Conservation (phyloP, 2,329 filamentous ascomycete genomes). For the Neocatenulostroma microsporum region DNA sequence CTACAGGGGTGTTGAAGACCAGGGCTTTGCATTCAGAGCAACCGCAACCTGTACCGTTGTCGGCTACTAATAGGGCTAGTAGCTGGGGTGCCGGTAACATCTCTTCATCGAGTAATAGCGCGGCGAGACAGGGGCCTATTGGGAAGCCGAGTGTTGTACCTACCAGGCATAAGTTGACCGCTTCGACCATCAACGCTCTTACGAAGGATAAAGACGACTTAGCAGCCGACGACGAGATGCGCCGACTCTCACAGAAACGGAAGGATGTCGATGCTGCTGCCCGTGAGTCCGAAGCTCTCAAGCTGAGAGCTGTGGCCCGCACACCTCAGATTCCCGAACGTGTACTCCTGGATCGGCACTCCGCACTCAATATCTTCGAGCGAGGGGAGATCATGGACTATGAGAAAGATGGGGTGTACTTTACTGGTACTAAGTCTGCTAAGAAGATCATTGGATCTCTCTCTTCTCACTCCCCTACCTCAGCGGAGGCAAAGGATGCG, state of each 20-base stretch:
- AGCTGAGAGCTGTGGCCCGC: slow-evolving; percentile 76
- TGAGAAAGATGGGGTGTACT: slow-evolving; percentile 69
- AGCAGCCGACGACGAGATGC: slow-evolving; percentile 90
- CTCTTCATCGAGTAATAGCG: too few species aligned
- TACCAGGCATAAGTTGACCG: slow-evolving; percentile 6
- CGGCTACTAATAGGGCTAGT: slow-evolving; percentile 16
- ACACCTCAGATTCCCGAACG: slow-evolving; percentile 78
- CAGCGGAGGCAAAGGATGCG: slow-evolving; percentile 33
- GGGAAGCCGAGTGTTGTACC: slow-evolving; percentile 2
- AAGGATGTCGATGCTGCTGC: slow-evolving; percentile 91
- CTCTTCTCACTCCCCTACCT: slow-evolving; percentile 12
- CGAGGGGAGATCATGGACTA: slow-evolving; percentile 95
- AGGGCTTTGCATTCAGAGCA: slow-evolving; percentile 15
- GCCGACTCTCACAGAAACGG: slow-evolving; percentile 71
- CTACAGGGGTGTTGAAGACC: too few species aligned
- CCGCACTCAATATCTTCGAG: slow-evolving; percentile 94
- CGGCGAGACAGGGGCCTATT: too few species aligned
- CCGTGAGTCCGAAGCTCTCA: slow-evolving; percentile 76
- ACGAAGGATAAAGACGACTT: slow-evolving; percentile 68
- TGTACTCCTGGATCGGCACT: slow-evolving; percentile 56
- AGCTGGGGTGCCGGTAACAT: slow-evolving; percentile 21
- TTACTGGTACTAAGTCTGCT: slow-evolving; percentile 84
- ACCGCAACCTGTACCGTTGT: slow-evolving; percentile 18
- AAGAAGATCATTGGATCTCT: slow-evolving; percentile 82
- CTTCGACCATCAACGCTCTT: slow-evolving; percentile 19